Evolutionary conservation across 1,284 basidiomycete species (phyloP), one percentile per base, ranked within the genome.

Genomic region (Trametes pubescens): DNA sequence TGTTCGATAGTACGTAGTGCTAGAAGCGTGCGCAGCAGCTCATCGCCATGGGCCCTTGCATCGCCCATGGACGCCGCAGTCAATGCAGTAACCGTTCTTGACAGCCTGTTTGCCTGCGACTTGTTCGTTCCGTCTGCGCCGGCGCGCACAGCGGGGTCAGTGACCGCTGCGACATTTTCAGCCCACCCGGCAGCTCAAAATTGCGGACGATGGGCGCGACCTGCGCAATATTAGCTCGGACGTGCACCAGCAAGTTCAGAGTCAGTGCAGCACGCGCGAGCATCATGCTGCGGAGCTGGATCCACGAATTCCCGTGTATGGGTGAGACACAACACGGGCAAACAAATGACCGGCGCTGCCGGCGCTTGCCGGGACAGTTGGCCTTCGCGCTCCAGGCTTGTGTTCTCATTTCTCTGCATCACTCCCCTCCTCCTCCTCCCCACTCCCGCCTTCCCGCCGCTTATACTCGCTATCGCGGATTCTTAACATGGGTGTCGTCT

Each of bases 401-500:
- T 43, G 40, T 43, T 44, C 60, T 61, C 60, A 61, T 51, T 61
- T 56, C 54, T 34, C 57, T 58, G 48, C 64, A 11, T 46, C 57
- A 44, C 51, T 49, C 56, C 66, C 57, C 48, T 63, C 67, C 57
- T 63, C 68, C 57, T 58, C 63, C 62, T 66, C 29, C 29, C 29
- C 29, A 59, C 57, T 52, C 57, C 49, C 59, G 55, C 53, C 58
- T 68, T 66, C 52, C 65, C 66, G 59, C 64, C 71, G 64, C 71
- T 65, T 66, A 65, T 59, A 69, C 67, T 69, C 59, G 61, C 64
- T 65, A 65, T 69, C 62, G 61, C 59, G 61, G 65, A 56, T 70
- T 54, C 59, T 63, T 62, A 61, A 67, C 61, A 86, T 86, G 84
- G 85, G 84, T 68, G 81, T 76, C 74, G 77, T 90, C 70, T 81